A percentile compares a stretch with the other conserved stretches of the same genome.
phyloP scores from a whole-genome alignment of 2,329 filamentous ascomycete genomes.

The Fusarium guadeloupense region DNA sequence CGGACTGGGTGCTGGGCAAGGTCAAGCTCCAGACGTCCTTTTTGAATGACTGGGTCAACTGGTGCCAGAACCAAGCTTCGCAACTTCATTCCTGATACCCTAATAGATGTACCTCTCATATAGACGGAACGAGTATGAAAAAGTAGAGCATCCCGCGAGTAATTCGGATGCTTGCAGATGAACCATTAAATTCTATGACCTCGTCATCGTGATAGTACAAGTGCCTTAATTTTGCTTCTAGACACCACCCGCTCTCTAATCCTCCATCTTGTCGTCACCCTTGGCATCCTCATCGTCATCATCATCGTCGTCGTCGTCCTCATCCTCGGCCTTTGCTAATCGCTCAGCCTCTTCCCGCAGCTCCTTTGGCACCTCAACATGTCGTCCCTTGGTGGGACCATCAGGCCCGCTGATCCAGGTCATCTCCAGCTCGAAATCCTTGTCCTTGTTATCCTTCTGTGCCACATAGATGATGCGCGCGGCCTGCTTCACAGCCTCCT shows the following conservation, averaged over 20 bases:
- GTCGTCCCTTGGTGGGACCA: slow-evolving; percentile 90
- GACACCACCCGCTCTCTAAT: slow-evolving; percentile 59
- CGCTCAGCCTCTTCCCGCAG: slow-evolving; percentile 91
- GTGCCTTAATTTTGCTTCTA: slow-evolving; percentile 37
- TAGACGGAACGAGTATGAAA: slow-evolving; percentile 26
- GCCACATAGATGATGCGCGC: slow-evolving; percentile 97
- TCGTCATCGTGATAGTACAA: slow-evolving; percentile 51
- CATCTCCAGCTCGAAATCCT: slow-evolving; percentile 99
- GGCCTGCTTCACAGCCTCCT: slow-evolving; percentile 94
- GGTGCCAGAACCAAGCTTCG: slow-evolving; percentile 65
- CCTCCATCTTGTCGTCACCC: slow-evolving; percentile 86
- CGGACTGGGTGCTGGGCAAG: slow-evolving; percentile 65
- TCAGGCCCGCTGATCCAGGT: slow-evolving; percentile 90
- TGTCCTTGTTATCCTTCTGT: slow-evolving; percentile 99
- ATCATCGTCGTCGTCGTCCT: slow-evolving; percentile 80
- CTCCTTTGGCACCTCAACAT: slow-evolving; percentile 92
- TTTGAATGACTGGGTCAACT: slow-evolving; percentile 79
- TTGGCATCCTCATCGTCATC: slow-evolving; percentile 69
- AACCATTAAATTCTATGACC: slow-evolving; percentile 50
- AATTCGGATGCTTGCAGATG: slow-evolving; percentile 37
- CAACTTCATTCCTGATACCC: slow-evolving; percentile 43
- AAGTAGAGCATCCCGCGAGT: slow-evolving; percentile 3
- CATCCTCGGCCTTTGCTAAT: slow-evolving; percentile 88
- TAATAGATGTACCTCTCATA: background rate
- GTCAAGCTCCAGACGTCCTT: slow-evolving; percentile 71